phyloP scores from a whole-genome alignment of 2,329 filamentous ascomycete species.

The Chrysoporthe puriensis region DNA sequence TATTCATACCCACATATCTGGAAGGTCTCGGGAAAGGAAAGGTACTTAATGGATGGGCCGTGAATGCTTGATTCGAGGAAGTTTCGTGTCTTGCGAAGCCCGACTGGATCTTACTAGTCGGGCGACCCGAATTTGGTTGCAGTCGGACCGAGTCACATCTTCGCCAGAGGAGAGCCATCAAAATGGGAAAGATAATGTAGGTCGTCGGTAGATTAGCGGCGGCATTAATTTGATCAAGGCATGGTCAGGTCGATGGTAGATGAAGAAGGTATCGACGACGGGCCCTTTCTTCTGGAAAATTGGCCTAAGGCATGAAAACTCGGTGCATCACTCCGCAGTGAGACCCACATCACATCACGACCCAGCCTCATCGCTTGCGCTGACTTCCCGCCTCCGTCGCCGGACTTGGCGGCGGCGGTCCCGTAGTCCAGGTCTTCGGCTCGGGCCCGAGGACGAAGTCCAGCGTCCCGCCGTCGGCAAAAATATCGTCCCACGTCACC shows the following conservation, averaged over 20 bases:
- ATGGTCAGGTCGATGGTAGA: neutral
- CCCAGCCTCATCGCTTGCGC: constrained; percentile 9
- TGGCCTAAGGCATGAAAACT: no score
- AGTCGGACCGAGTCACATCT: neutral
- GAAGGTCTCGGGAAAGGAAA: neutral
- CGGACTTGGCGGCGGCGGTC: constrained; percentile 63
- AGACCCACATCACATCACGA: neutral
- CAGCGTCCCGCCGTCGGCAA: constrained; percentile 63
- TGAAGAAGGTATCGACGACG: no score
- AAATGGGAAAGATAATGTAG: neutral
- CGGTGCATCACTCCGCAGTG: no score
- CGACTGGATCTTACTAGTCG: neutral
- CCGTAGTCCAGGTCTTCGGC: constrained; percentile 60
- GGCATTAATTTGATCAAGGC: neutral
- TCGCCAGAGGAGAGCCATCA: neutral
- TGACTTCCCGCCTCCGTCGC: constrained; percentile 39
- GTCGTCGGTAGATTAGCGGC: neutral
- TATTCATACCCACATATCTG: constrained; percentile 6
- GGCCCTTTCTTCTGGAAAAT: no score
- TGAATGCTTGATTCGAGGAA: neutral
- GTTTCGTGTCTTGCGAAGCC: neutral
- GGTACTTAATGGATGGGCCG: neutral
- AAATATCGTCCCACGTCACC: constrained; percentile 69
- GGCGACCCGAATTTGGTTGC: neutral
- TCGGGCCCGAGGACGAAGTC: constrained; percentile 65